Evolutionary conservation across 1,139 yeast species (phyloP), one percentile per base, ranked within the genome.

Genomic region (Protomyces macrosporus): DNA sequence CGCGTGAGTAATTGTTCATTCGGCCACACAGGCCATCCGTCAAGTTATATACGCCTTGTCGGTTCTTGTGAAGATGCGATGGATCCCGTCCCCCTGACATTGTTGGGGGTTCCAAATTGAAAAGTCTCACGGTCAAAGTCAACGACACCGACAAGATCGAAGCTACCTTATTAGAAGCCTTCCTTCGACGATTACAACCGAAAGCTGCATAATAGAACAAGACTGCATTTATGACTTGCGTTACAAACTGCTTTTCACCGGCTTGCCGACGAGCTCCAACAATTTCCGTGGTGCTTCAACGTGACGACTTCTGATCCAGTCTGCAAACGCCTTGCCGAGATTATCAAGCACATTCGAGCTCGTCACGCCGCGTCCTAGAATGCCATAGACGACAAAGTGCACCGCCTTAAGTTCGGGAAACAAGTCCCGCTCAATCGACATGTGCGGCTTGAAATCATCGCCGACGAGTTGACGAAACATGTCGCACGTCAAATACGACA

Each of bases 291-390:
- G 60, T n/a, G 48, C 36, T 10, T 45, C 14, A 6, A 55, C 60
- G 32, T 55, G 53, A n/a, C 60, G 53, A 9, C 53, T 51, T 12
- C 67, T 63, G n/a, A 68, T 58, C 55, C 60, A 68, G 45, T 68
- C 70, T 6, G 66, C 65, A 48, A 68, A 65, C 3, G 69, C 70
- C 56, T 68, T 68, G 33, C 70, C 70, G 34, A 68, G 51, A n/a
- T 53, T 59, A 45, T 68, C 70, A 12, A 68, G 34, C 36, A 69
- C 60, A 4, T 68, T 35, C 14, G 65, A 51, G 12, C 69, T 66
- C 42, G 70, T 66, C 10, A 68, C 69, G 10, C 70, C 70, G 6
- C 70, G 45, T 10, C 68, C 70, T n/a, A 68, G 60, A 34, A 68
- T 65, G 2, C 69, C 70, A 51, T 68, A 67, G 33, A 68, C 65